Evolutionary conservation across 139 green algal genomes (phyloP).

Genomic region (Chlamydomonas asymmetrica): DNA sequence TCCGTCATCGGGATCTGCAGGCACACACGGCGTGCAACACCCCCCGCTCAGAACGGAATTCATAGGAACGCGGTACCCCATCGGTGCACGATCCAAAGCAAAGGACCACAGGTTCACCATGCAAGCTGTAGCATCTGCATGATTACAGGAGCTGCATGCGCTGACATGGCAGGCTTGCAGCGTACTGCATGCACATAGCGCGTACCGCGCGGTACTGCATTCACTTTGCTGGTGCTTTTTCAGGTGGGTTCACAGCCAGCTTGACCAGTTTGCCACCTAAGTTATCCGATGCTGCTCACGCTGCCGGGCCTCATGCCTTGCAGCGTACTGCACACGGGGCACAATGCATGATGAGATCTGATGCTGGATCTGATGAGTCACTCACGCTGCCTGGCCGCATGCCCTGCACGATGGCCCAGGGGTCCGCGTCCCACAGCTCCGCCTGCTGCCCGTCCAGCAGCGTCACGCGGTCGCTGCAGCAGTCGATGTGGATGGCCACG

Average conservation of each 20-base stretch:
- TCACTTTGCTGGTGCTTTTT: not conserved
- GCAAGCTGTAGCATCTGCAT: not conserved
- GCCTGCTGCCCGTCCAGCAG: constrained; percentile 10
- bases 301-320: constrained; percentile 17
- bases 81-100: not conserved
- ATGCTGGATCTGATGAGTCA: too few species aligned
- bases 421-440: constrained; percentile 35
- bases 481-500: constrained; percentile 21
- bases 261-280: not conserved
- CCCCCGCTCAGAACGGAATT: too few species aligned
- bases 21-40: too few species aligned
- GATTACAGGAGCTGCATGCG: not conserved
- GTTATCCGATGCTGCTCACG: constrained; percentile 2
- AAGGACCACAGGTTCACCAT: not conserved
- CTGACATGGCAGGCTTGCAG: not conserved
- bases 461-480: constrained; percentile 4
- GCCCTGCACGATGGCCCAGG: constrained; percentile 22
- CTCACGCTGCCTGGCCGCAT: constrained; percentile 20
- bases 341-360: too few species aligned
- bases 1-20: constrained; percentile 19
- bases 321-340: too few species aligned
- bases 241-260: not conserved
- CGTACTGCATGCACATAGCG: not conserved
- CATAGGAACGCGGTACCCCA: too few species aligned
- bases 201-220: not conserved